phyloP scores from a whole-genome alignment of 768 basidiomycete genomes.

The Serendipita sp. region DNA sequence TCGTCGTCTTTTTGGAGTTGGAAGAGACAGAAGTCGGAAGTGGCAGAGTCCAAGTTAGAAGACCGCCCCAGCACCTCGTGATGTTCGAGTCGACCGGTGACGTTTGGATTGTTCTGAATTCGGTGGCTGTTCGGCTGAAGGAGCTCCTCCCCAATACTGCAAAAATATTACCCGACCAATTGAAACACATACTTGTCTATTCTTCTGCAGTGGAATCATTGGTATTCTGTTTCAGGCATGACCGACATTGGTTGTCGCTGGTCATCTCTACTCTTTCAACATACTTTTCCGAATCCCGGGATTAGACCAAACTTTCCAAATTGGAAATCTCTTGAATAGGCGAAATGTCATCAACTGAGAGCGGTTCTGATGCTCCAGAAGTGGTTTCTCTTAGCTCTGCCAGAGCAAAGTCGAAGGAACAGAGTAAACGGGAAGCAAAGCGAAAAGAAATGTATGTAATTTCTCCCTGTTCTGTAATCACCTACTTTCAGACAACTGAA shows the following conservation, averaged over 20 bases:
- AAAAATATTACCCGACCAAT: neutral
- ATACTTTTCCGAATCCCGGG: neutral
- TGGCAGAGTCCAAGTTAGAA: neutral
- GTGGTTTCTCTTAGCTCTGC: neutral
- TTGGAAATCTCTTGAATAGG: neutral
- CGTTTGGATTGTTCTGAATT: neutral
- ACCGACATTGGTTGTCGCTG: neutral
- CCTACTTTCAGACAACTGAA: neutral
- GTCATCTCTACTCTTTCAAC: neutral
- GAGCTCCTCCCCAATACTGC: neutral
- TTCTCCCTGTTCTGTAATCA: neutral
- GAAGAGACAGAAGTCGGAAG: neutral
- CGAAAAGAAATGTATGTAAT: neutral
- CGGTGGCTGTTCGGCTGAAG: conserved; percentile 3
- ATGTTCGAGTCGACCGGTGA: neutral
- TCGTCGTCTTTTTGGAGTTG: neutral
- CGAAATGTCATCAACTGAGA: conserved; percentile 1
- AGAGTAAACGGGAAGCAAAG: neutral
- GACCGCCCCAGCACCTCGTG: neutral
- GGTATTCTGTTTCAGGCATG: too few relatives aligned
- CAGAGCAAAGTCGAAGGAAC: neutral
- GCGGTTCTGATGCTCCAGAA: neutral
- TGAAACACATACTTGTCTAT: too few relatives aligned
- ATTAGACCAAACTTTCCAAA: neutral
- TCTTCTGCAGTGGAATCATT: too few relatives aligned